Conservation (phyloP, 345 rosid genomes). For the Sisymbrium irio region DNA sequence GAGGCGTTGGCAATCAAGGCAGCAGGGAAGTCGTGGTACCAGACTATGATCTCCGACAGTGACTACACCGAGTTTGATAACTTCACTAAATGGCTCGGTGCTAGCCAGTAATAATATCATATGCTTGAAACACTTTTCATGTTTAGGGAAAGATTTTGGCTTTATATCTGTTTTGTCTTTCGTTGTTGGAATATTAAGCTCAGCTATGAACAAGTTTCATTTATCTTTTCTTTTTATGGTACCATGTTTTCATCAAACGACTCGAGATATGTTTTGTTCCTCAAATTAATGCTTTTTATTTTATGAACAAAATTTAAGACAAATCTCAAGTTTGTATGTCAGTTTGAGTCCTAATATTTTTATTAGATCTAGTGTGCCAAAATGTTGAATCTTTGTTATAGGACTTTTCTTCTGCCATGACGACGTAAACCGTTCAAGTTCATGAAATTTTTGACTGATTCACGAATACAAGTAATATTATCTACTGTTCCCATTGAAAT, state of each 20-base stretch:
- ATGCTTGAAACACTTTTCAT: slow-evolving; percentile 2
- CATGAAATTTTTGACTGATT: too few species aligned
- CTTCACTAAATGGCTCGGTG: slow-evolving; percentile 89
- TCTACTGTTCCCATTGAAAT: not conserved
- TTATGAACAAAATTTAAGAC: not conserved
- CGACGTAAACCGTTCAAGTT: not conserved
- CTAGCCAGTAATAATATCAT: slow-evolving; percentile 49
- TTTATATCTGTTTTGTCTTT: slow-evolving; percentile 10
- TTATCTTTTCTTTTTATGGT: not conserved
- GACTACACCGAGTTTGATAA: slow-evolving; percentile 88
- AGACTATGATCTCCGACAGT: slow-evolving; percentile 89
- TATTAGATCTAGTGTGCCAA: not conserved
- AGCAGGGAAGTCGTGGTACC: slow-evolving; percentile 92
- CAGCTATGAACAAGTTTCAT: slow-evolving; percentile 15
- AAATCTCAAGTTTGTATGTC: too few species aligned
- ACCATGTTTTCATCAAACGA: not conserved
- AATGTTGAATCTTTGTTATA: not conserved
- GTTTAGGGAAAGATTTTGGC: slow-evolving; percentile 30
- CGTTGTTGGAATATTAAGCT: slow-evolving; percentile 10
- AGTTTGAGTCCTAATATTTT: not conserved
- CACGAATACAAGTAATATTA: too few species aligned
- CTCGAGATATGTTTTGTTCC: not conserved
- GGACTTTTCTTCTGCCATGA: not conserved
- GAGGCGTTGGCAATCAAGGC: slow-evolving; percentile 67
- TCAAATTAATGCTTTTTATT: not conserved